These are phyloP conservation scores for Mycosphaerella sp. DNA, from an alignment of 2,329 filamentous ascomycete species.

Conservation along the genomic window DNA sequence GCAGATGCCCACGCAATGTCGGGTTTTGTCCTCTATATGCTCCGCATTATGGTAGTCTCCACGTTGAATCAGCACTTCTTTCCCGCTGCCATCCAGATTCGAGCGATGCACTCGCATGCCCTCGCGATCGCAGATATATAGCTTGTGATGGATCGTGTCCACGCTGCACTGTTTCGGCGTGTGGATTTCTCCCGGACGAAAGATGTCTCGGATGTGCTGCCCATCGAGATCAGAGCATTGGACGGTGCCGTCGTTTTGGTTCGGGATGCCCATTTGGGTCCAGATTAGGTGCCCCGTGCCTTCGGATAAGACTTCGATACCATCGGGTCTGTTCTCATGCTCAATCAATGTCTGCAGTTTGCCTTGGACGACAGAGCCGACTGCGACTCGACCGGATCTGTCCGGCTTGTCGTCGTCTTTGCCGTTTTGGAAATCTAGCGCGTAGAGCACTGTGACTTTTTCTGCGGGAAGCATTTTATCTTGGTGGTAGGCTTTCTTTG, in stretches of 20 bases:
- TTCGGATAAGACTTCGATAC: slow-evolving; percentile 28
- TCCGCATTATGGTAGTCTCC: slow-evolving; percentile 34
- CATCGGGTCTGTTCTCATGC: slow-evolving; percentile 24
- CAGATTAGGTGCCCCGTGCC: slow-evolving; percentile 28
- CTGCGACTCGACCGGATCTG: not conserved
- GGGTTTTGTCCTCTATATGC: slow-evolving; percentile 19
- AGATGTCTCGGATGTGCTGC: slow-evolving; percentile 39
- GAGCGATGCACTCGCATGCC: slow-evolving; percentile 35
- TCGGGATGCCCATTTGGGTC: slow-evolving; percentile 25
- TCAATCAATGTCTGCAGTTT: not conserved
- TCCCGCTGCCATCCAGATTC: slow-evolving; percentile 34
- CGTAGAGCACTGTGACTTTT: not conserved
- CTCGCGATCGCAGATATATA: slow-evolving; percentile 44
- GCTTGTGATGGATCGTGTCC: slow-evolving; percentile 26
- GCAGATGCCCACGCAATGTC: slow-evolving; percentile 46
- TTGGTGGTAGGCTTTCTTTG: too few relatives aligned
- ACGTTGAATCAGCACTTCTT: slow-evolving; percentile 37
- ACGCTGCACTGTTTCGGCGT: slow-evolving; percentile 44
- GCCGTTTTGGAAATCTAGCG: not conserved
- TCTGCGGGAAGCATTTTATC: not conserved
- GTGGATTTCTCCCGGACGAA: slow-evolving; percentile 42
- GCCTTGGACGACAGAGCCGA: not conserved
- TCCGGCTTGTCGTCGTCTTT: not conserved
- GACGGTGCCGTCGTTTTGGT: slow-evolving; percentile 20
- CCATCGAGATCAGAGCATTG: slow-evolving; percentile 42